Percentiles rank a stretch among this genome's conserved stretches.
phyloP scores from a whole-genome alignment of 108 stramenopile genomes.

The Cafeteria roenbergensis region DNA sequence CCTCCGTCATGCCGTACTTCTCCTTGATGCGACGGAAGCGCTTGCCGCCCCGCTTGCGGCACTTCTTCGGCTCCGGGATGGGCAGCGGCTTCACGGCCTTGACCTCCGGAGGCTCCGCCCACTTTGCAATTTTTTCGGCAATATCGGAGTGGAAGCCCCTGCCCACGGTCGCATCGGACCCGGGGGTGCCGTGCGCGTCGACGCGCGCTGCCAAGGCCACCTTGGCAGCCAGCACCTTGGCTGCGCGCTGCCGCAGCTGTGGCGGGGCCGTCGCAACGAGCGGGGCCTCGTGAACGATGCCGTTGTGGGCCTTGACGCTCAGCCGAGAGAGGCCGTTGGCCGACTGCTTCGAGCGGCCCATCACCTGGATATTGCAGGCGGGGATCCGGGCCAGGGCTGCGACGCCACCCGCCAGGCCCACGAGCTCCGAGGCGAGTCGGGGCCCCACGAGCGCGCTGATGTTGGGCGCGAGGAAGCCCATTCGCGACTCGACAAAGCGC shows the following conservation, averaged over 20 bases:
- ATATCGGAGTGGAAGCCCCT: conserved; percentile 23
- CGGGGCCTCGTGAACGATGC: conserved; percentile 64
- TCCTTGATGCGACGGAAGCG: conserved; percentile 77
- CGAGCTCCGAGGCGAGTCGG: conserved; percentile 59
- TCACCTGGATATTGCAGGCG: conserved; percentile 64
- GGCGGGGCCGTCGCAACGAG: conserved; percentile 55
- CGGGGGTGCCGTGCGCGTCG: neutral
- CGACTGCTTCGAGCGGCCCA: conserved; percentile 35
- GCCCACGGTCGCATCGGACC: conserved; percentile 15
- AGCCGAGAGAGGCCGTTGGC: conserved; percentile 27
- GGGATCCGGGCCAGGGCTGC: conserved; percentile 62
- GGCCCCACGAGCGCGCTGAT: conserved; percentile 63
- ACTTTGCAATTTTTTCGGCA: conserved; percentile 65
- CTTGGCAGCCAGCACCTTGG: conserved; percentile 71
- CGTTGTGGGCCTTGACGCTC: conserved; percentile 40
- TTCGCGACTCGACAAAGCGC: conserved; percentile 58
- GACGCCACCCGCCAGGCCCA: conserved; percentile 77
- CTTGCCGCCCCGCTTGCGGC: conserved; percentile 80
- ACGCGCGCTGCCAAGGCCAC: conserved; percentile 35
- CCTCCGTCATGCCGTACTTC: conserved; percentile 75
- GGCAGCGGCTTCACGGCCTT: conserved; percentile 78
- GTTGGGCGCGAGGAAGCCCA: conserved; percentile 50
- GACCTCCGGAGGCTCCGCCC: conserved; percentile 78
- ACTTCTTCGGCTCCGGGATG: conserved; percentile 62
- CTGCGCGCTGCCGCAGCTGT: conserved; percentile 57